Evolutionary conservation across 1,284 basidiomycete species (phyloP), one percentile per base, ranked within the genome.

Genomic region (Exsudoporus floridanus): DNA sequence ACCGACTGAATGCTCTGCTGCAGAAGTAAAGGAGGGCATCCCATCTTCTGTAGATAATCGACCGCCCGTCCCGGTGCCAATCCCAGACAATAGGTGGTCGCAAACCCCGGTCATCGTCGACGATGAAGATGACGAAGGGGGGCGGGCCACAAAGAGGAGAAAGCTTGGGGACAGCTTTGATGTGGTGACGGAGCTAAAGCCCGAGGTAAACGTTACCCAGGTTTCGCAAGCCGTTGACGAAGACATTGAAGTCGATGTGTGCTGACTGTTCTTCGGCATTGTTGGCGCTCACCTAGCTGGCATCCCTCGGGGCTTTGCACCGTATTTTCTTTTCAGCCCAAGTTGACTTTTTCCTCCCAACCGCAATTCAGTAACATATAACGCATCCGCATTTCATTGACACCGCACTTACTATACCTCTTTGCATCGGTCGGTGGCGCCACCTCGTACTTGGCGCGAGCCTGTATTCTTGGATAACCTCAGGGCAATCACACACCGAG

Each of bases 91-190:
- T 41, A 60, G 63, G 44, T 67, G 74, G 53, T 59, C 71, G 38
- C 73, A 73, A 25, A 77, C 70, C 37, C 75, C 74, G 41, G 75
- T 76, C 41, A 74, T 83, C 30, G 74, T 83, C 36, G 80, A 83
- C 47, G 83, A 85, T 54, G 82, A 83, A 33, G 82, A 73, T 52
- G 57, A 79, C 21, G 80, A 78, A 30, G 78, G 80, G 21, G 76
- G 74, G 27, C 83, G 79, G 44, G 74, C 72, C 18, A 60, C 71
- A 47, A 87, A 87, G 72, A 78, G 77, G 60, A 74, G 83, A 59
- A 72, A 67, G 45, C 57, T 77, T 21, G 55, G 37, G 7, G 43
- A 49, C 33, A 41, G 50, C 18, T 28, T 7, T 27, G 50, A 43
- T 8, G 9, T 28, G 12, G 27, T 27, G 39, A 42, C 23, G 13